Percentiles rank a stretch among this genome's conserved stretches.
Evolutionary conservation across 2,329 filamentous ascomycete genomes (phyloP).

Genomic region (Ophiostoma himal-ulmi): DNA sequence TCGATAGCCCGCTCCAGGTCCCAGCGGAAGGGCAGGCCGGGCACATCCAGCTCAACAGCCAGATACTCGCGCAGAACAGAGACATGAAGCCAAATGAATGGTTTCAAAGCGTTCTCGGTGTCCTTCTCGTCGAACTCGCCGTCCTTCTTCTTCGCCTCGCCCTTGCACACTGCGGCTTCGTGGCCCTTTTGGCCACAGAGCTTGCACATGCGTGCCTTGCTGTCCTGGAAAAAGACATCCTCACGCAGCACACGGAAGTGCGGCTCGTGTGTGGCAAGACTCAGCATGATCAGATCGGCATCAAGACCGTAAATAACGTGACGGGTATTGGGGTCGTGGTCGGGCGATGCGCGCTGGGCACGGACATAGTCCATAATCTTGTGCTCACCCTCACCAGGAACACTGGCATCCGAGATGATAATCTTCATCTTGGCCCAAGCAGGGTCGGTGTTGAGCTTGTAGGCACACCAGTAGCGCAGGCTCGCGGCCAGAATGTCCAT

Average conservation of each 20-base stretch:
- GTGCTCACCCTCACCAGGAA: constrained; percentile 96
- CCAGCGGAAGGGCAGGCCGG: constrained; percentile 77
- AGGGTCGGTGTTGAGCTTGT: constrained; percentile 95
- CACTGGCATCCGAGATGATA: constrained; percentile 96
- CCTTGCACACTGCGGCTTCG: constrained; percentile 77
- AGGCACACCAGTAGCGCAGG: constrained; percentile 92
- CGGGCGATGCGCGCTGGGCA: constrained; percentile 81
- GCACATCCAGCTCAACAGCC: constrained; percentile 78
- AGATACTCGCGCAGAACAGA: constrained; percentile 88
- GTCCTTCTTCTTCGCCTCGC: constrained; percentile 68
- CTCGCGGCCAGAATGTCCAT: constrained; percentile 93
- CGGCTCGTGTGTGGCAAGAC: constrained; percentile 92
- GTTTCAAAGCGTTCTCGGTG: constrained; percentile 65
- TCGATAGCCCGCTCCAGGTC: constrained; percentile 91
- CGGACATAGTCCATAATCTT: constrained; percentile 99
- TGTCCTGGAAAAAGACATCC: constrained; percentile 90
- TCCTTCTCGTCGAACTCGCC: constrained; percentile 80
- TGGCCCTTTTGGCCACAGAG: constrained; percentile 92
- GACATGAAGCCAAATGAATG: constrained; percentile 98
- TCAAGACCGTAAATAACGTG: constrained; percentile 98
- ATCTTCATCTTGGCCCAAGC: constrained; percentile 94
- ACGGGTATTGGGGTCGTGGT: constrained; percentile 92
- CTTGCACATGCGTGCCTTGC: constrained; percentile 73
- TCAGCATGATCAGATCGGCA: constrained; percentile 97
- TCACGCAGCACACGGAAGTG: constrained; percentile 94